phyloP scores from a whole-genome alignment of 208 protist genomes.

The Zelonia costaricensis region DNA sequence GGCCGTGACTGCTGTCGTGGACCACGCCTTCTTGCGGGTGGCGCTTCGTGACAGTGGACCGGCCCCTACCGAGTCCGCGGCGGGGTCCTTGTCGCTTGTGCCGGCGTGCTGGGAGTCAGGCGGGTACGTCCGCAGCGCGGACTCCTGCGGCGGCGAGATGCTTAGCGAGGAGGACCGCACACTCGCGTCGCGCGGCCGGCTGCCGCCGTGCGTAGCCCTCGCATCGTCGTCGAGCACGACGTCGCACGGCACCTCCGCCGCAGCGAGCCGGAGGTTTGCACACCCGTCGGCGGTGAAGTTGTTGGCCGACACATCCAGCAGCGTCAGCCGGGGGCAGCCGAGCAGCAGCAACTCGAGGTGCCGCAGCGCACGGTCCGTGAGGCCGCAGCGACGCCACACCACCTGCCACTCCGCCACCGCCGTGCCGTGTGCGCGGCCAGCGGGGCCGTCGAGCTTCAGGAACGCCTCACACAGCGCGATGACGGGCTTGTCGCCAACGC shows the following conservation, averaged over 20 bases:
- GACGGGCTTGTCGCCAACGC: slow-evolving; percentile 46
- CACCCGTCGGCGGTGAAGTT: slow-evolving; percentile 25
- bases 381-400: slow-evolving; percentile 34
- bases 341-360: slow-evolving; percentile 59
- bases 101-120: no score
- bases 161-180: not conserved
- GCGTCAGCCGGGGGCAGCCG: slow-evolving; percentile 35
- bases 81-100: no score
- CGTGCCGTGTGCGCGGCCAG: not conserved
- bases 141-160: not conserved
- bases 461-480: slow-evolving; percentile 68
- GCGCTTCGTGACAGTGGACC: no score
- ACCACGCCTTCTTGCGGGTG: no score
- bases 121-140: no score
- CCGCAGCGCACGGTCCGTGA: slow-evolving; percentile 46
- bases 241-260: slow-evolving; percentile 32
- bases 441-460: slow-evolving; percentile 37
- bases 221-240: slow-evolving; percentile 14
- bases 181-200: slow-evolving; percentile 2
- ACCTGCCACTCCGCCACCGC: slow-evolving; percentile 40
- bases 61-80: no score
- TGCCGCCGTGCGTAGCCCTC: slow-evolving; percentile 5
- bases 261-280: slow-evolving; percentile 22
- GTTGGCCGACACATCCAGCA: slow-evolving; percentile 42
- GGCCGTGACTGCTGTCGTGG: no score